Evolutionary conservation across 1,284 basidiomycete species (phyloP).

Genomic region (Irpex sp.): DNA sequence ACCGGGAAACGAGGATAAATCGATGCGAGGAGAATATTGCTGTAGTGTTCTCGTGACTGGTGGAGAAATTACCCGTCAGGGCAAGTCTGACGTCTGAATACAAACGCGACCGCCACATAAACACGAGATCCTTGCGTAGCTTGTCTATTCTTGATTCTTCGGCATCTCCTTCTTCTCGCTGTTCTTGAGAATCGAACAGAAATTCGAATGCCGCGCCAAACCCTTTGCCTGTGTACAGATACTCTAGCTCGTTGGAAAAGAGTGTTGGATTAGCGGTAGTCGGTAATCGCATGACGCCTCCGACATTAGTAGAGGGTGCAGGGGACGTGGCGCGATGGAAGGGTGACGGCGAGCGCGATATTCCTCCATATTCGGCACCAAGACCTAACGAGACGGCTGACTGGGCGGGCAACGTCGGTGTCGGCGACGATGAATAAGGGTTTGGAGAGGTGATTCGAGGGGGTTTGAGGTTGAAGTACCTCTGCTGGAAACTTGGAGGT

Average conservation of each 20-base stretch:
- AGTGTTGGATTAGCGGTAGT: conserved; percentile 72
- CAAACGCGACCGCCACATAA: conserved; percentile 92
- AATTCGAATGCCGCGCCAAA: conserved; percentile 89
- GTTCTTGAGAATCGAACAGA: conserved; percentile 72
- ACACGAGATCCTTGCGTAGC: conserved; percentile 86
- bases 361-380: conserved; percentile 39
- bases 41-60: conserved; percentile 64
- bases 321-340: conserved; percentile 40
- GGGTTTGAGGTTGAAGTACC: conserved; percentile 77
- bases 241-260: conserved; percentile 86
- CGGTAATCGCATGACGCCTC: conserved; percentile 49
- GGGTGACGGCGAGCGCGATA: conserved; percentile 56
- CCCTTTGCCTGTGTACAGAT: conserved; percentile 85
- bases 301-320: conserved; percentile 39
- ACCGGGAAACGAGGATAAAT: conserved; percentile 88
- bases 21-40: conserved; percentile 90
- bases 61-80: conserved; percentile 62
- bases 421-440: conserved; percentile 56
- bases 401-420: conserved; percentile 46
- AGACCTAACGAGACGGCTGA: conserved; percentile 61
- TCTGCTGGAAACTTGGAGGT: conserved; percentile 79
- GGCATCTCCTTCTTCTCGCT: conserved; percentile 47
- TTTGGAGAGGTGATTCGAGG: conserved; percentile 49
- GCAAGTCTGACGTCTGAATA: conserved; percentile 88
- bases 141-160: conserved; percentile 82